Base-by-base conservation (phyloP, 805 yeast species). In the Nakazawaea ishiwadae region DNA sequence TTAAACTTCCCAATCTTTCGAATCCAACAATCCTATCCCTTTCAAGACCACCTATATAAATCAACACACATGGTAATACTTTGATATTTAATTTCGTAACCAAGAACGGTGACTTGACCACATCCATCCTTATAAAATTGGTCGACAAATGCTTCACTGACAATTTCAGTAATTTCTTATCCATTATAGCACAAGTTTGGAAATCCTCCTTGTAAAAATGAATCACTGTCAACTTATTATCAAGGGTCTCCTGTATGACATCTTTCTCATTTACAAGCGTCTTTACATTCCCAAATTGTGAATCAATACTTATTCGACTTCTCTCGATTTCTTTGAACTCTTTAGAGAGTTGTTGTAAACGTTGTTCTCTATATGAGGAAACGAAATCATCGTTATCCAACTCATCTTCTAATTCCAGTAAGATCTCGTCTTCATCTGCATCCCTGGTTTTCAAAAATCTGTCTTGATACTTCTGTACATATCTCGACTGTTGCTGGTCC, bases 31-130 rank as follows among this genome's bases (percentile, higher is more conserved):
- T 52, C 46, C 86, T 62, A 11, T 71, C 68, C 4, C 65, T 54
- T 50, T 84, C 91, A 33, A 68, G 59, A 1, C 90, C 90, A 28
- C 72, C 63, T 10, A 62, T 63, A 53, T 81, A 87, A 7, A 78
- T 65, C 2, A 83, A 59, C 2, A 86, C 79, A 48, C 79, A 81
- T 0, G 96, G 96, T 4, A 87, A 65, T 9, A 82, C 79, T 54
- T 81, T 76, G 37, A 88, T 69, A 3, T 67, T 63, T 30, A 88
- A 67, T 53, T 77, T 79, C 2, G 77, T 62, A 4, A 79, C 87
- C 34, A 88, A 62, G 53, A 87, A 87, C 3, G 95, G 89, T 1
- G 90, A 84, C 29, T 72, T 62, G 27, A 67, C 73, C 0, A 85
- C 96, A 41, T 71, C 66, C 4, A 84, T 71, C 35, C 73, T 67